Conservation (phyloP, 169 alveolate species). For the Perkinsus olseni region DNA sequence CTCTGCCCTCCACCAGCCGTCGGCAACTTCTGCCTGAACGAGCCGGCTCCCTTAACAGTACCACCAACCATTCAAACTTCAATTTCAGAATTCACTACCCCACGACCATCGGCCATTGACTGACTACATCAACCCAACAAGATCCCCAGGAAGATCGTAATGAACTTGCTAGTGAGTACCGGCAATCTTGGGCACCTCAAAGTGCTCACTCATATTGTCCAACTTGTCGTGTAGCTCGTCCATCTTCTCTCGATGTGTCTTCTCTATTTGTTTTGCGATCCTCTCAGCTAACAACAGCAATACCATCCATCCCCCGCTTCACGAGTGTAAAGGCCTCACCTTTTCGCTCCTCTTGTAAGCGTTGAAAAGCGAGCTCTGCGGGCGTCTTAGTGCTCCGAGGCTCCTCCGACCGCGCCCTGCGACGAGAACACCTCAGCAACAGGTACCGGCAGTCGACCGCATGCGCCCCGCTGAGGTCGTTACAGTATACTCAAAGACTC, state of each 20-base stretch:
- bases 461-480: too few species aligned
- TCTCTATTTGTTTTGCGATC: background rate
- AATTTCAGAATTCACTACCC: background rate
- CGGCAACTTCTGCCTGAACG: too few species aligned
- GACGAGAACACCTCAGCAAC: background rate
- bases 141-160: background rate
- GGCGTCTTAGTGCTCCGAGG: background rate
- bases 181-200: background rate
- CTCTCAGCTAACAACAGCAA: background rate
- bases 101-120: background rate
- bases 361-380: background rate
- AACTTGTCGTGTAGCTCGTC: background rate
- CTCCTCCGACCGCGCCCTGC: background rate
- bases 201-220: background rate
- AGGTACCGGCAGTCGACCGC: background rate
- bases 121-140: background rate
- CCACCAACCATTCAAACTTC: too few species aligned
- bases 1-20: too few species aligned
- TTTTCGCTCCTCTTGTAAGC: background rate
- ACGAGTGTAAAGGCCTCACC: background rate
- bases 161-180: background rate
- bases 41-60: too few species aligned
- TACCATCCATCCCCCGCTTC: background rate
- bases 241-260: background rate
- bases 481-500: too few species aligned